Conservation (phyloP, 2,329 filamentous ascomycete species). For the Dothistroma septosporum region DNA sequence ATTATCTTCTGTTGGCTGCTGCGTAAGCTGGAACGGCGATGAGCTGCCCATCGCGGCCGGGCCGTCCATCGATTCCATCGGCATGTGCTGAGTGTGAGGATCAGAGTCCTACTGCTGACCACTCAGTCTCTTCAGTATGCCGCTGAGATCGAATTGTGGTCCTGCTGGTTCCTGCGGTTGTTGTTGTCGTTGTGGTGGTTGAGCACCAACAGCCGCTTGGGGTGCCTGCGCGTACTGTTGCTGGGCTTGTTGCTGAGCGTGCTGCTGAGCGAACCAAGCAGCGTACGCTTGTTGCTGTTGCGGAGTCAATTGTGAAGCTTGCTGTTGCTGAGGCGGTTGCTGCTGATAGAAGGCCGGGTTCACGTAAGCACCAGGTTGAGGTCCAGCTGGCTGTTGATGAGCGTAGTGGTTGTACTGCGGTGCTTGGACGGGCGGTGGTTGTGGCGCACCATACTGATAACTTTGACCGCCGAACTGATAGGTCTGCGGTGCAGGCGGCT, state of each 20-base stretch:
- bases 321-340: constrained; percentile 11
- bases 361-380: constrained; percentile 10
- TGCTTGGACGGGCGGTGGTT: constrained; percentile 6
- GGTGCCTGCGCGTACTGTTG: constrained; percentile 2
- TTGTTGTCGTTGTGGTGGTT: constrained; percentile 5
- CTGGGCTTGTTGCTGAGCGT: neutral
- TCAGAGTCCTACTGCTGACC: constrained; percentile 1
- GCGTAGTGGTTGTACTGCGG: constrained; percentile 26
- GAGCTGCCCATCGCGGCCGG: neutral
- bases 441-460: constrained; percentile 25
- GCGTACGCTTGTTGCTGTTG: constrained; percentile 6
- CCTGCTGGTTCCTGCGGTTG: constrained; percentile 1
- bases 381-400: constrained; percentile 16
- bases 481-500: constrained; percentile 97
- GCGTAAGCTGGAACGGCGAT: neutral
- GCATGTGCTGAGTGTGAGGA: neutral
- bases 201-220: constrained; percentile 1
- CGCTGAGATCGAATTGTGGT: constrained; percentile 1
- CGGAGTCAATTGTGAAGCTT: neutral
- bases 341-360: constrained; percentile 14
- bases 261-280: constrained; percentile 3
- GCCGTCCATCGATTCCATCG: neutral
- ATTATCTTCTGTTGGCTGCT: neutral
- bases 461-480: constrained; percentile 72
- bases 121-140: constrained; percentile 6